Conservation (phyloP, 257 asterid species). For the Solanum boliviense region DNA sequence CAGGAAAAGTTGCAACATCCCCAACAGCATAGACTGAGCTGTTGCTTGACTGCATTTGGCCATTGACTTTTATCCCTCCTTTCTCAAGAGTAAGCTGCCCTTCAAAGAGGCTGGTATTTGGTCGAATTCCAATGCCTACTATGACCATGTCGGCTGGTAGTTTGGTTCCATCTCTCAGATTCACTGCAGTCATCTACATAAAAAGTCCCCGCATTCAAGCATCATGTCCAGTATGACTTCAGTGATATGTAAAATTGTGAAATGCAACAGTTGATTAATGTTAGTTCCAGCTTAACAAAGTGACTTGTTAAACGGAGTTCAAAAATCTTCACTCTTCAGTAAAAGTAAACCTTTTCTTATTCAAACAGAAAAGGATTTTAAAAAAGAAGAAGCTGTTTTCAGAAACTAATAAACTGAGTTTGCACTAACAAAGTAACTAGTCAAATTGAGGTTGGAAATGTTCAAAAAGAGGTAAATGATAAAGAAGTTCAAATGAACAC, state of each 20-base stretch:
- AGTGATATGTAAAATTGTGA: background rate
- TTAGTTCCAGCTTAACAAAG: background rate
- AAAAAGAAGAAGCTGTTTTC: background rate
- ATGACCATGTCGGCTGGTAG: conserved; percentile 85
- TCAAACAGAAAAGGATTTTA: background rate
- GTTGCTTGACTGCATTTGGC: conserved; percentile 73
- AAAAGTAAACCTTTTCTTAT: background rate
- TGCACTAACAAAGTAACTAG: background rate
- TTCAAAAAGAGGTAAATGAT: background rate
- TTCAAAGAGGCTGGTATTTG: conserved; percentile 81
- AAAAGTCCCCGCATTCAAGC: background rate
- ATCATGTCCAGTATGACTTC: background rate
- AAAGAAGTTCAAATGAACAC: background rate
- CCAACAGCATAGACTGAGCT: conserved; percentile 72
- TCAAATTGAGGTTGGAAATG: background rate
- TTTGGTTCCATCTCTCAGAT: conserved; percentile 66
- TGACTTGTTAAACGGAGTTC: background rate
- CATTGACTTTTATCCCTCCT: conserved; percentile 85
- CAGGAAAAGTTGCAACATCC: conserved; percentile 82
- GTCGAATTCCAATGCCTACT: conserved; percentile 86
- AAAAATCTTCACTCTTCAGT: background rate
- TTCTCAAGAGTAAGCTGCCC: conserved; percentile 83
- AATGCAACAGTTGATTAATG: background rate
- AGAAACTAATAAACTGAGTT: background rate
- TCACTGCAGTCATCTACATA: conserved; percentile 65